These are phyloP conservation scores for Fusarium redolens DNA, from an alignment of 2,329 filamentous ascomycete species.

Conservation along the genomic window DNA sequence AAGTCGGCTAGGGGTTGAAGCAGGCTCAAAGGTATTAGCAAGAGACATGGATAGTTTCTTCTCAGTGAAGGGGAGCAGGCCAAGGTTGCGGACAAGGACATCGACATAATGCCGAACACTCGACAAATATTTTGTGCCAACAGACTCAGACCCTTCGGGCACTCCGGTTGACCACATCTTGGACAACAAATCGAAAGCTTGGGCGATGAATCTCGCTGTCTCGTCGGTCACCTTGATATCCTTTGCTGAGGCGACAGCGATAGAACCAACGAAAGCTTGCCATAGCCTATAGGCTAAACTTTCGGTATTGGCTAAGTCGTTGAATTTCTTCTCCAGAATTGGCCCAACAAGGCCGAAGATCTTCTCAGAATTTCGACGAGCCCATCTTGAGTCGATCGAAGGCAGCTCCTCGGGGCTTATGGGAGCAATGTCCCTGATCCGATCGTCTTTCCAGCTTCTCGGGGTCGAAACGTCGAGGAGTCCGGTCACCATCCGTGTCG, in stretches of 20 bases:
- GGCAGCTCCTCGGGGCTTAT: constrained; percentile 81
- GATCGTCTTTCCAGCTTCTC: constrained; percentile 79
- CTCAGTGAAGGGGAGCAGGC: constrained; percentile 71
- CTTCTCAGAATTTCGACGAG: constrained; percentile 74
- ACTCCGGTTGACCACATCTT: constrained; percentile 68
- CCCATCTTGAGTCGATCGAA: constrained; percentile 85
- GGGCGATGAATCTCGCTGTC: constrained; percentile 81
- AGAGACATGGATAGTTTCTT: constrained; percentile 64
- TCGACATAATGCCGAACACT: constrained; percentile 64
- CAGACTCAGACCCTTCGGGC: constrained; percentile 56
- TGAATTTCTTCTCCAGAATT: constrained; percentile 70
- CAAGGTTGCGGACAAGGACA: constrained; percentile 63
- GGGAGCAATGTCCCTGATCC: constrained; percentile 70
- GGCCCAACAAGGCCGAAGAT: constrained; percentile 73
- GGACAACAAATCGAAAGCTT: constrained; percentile 75
- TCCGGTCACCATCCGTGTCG: constrained; percentile 76
- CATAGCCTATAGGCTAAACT: constrained; percentile 68
- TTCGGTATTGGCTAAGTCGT: constrained; percentile 69
- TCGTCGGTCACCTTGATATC: constrained; percentile 91
- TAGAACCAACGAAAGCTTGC: constrained; percentile 69
- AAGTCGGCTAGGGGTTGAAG: constrained; percentile 72
- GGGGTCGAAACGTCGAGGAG: constrained; percentile 71
- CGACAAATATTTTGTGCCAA: constrained; percentile 63
- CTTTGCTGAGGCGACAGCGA: constrained; percentile 78
- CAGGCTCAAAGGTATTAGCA: constrained; percentile 69